Conservation (phyloP, 495 filamentous ascomycete species). For the Xylaria sp. region DNA sequence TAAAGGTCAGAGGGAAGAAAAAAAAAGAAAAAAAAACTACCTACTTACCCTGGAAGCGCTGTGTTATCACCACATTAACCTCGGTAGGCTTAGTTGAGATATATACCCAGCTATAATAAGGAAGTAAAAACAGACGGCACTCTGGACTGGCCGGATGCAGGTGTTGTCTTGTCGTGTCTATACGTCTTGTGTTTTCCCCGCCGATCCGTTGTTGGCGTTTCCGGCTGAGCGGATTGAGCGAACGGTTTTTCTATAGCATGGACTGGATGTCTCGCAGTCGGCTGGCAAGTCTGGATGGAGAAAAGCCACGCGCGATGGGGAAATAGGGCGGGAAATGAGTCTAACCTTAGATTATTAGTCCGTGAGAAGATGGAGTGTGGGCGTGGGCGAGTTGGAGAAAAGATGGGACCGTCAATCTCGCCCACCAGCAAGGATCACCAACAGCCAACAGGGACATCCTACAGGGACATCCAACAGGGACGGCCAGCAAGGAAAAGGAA, state of each 20-base stretch:
- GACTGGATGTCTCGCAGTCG: slow-evolving; percentile 14
- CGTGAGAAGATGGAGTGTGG: background rate
- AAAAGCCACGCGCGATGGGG: slow-evolving; percentile 21
- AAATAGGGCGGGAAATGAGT: background rate
- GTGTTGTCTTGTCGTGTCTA: background rate
- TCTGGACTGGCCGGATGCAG: background rate
- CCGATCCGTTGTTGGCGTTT: slow-evolving; percentile 15
- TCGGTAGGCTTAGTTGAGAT: slow-evolving; percentile 9
- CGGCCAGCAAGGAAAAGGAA: background rate
- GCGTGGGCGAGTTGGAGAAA: slow-evolving; percentile 23
- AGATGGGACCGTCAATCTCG: slow-evolving; percentile 20
- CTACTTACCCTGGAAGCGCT: slow-evolving; percentile 17
- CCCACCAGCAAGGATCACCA: slow-evolving; percentile 22
- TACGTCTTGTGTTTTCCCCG: background rate
- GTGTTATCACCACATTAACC: slow-evolving; percentile 17
- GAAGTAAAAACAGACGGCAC: background rate
- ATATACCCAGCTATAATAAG: background rate
- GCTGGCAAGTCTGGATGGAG: slow-evolving; percentile 17
- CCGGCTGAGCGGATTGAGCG: slow-evolving; percentile 22
- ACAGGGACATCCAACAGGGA: background rate
- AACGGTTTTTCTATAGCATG: slow-evolving; percentile 5
- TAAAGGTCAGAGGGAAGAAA: background rate
- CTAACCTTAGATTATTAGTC: too few relatives aligned
- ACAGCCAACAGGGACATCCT: background rate
- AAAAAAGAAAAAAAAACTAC: background rate